A percentile compares a stretch with the other conserved stretches of the same genome.
These are phyloP conservation scores for Torulaspora franciscae DNA, from an alignment of 805 yeast genomes.

Conservation along the genomic window DNA sequence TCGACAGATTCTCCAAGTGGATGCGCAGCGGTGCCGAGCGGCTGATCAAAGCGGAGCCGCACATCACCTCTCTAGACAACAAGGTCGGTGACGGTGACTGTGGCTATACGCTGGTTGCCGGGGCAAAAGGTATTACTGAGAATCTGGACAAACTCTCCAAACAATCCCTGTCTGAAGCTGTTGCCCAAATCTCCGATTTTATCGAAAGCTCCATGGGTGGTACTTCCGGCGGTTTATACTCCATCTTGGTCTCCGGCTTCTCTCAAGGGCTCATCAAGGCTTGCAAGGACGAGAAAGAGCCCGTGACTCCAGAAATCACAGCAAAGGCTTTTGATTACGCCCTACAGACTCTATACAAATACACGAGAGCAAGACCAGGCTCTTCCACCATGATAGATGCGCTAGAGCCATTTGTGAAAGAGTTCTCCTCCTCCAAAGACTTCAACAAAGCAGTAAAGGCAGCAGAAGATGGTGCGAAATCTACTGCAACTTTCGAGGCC, in stretches of 20 bases:
- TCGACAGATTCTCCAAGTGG: constrained; percentile 33
- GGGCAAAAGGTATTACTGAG: constrained; percentile 65
- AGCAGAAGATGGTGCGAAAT: constrained; percentile 70
- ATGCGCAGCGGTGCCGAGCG: constrained; percentile 48
- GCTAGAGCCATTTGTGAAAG: constrained; percentile 76
- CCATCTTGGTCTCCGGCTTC: constrained; percentile 76
- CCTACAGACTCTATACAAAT: constrained; percentile 67
- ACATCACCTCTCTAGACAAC: constrained; percentile 78
- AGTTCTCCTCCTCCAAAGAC: constrained; percentile 48
- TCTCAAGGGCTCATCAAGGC: constrained; percentile 45
- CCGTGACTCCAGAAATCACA: constrained; percentile 36
- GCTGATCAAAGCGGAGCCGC: constrained; percentile 66
- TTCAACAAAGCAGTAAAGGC: constrained; percentile 58
- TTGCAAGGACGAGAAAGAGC: constrained; percentile 25
- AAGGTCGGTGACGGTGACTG: constrained; percentile 97
- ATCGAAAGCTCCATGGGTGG: constrained; percentile 96
- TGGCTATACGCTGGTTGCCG: constrained; percentile 83
- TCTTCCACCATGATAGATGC: constrained; percentile 89
- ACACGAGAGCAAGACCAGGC: constrained; percentile 84
- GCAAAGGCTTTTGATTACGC: constrained; percentile 53
- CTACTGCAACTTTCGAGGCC: constrained; percentile 71
- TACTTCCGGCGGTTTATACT: constrained; percentile 89
- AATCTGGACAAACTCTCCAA: constrained; percentile 44
- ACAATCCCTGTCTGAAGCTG: constrained; percentile 46
- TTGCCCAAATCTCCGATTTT: constrained; percentile 70